Evolutionary conservation across 2,329 filamentous ascomycete genomes (phyloP), one percentile per base, ranked within the genome.

Genomic region (Ophiosphaerella narmari): DNA sequence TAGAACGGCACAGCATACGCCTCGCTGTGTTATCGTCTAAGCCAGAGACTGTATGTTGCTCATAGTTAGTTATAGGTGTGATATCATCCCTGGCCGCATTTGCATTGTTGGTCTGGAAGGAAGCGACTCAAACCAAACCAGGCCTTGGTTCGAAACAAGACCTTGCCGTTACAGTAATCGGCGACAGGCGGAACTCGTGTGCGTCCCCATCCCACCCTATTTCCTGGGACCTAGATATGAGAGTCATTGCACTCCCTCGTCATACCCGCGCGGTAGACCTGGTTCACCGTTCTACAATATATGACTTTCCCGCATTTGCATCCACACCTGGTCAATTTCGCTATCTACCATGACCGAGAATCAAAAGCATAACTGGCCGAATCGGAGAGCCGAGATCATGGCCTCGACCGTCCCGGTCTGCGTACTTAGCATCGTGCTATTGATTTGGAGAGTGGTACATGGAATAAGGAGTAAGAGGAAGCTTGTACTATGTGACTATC

Each of bases 371-470:
- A 49, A 53, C 39, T 62, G 56, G 54, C 55, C 61, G 7, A 43
- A 67, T 33, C 60, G 57, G 9, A 41, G 50, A 23, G 9, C 43
- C 11, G 44, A 58, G 5, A 59, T 68, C n/a, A 12, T 67, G 14
- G 44, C 43, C 1, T 46, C 59, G 11, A 58, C 55, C 2, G 47
- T 50, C 21, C 53, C 42, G 3, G 50, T 67, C 5, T 55, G 51
- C 23, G 26, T 54, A 14, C 36, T 67, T 9, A 60, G 55, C 32
- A 63, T 57, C 2, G 2, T 43, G 1, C 13, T 65, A 23, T 34
- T 65, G 8, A 21, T 54, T 29, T 68, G 65, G 63, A 55, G 64
- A 46, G 43, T 66, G 6, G 40, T 55, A 2, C 63, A 66, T 38
- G 58, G 57, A 23, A 31, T 63, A 3, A 34, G 13, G 18, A 53